Evolutionary conservation across 139 green algal species (phyloP).

Genomic region (Volvox reticuliferus): DNA sequence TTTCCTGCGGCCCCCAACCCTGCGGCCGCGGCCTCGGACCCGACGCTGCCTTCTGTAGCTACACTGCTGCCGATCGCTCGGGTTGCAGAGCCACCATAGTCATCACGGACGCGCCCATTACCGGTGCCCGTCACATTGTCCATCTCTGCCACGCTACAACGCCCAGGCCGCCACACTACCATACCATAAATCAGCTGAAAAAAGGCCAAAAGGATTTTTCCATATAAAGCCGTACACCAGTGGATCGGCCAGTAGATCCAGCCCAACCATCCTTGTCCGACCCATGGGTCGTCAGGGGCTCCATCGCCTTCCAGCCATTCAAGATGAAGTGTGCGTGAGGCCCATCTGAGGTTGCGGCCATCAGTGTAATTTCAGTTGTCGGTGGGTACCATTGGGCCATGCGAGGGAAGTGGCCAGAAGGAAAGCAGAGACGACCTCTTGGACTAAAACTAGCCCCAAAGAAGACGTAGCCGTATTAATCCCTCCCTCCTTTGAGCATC

Average conservation of each 20-base stretch:
- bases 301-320: constrained; percentile 23
- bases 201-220: constrained; percentile 9
- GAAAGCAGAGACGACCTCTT: no score
- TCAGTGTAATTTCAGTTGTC: no score
- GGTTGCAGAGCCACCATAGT: not conserved
- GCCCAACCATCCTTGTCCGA: not conserved
- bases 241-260: constrained; percentile 23
- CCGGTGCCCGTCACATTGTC: not conserved
- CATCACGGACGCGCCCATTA: not conserved
- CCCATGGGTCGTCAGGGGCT: not conserved
- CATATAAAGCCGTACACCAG: constrained; percentile 42
- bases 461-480: no score
- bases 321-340: constrained; percentile 23
- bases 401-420: no score
- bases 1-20: not conserved
- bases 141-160: not conserved
- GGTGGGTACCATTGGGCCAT: no score
- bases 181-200: constrained; percentile 41
- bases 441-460: no score
- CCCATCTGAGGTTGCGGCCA: not conserved
- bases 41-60: not conserved
- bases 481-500: no score
- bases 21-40: not conserved
- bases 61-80: not conserved
- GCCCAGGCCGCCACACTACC: constrained; percentile 39